Evolutionary conservation across 805 yeast genomes (phyloP).

Genomic region (Metschnikowia sp.): DNA sequence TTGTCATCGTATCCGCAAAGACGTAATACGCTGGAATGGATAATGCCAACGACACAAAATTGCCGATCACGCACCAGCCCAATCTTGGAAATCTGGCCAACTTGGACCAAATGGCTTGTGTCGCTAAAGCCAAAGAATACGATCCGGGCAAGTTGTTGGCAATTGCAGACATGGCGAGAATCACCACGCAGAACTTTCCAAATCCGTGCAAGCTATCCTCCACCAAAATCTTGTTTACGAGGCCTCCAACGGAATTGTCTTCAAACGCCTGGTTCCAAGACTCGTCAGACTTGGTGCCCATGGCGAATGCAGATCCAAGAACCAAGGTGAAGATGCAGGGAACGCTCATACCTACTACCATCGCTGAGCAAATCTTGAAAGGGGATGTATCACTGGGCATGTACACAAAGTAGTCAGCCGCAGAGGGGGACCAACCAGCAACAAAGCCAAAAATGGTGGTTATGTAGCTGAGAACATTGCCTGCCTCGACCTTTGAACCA

Average conservation of each 20-base stretch:
- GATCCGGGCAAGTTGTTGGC: slow-evolving; percentile 35
- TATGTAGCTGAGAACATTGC: slow-evolving; percentile 28
- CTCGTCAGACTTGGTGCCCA: slow-evolving; percentile 23
- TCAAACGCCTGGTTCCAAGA: slow-evolving; percentile 29
- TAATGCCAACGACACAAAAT: slow-evolving; percentile 29
- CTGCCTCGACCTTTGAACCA: slow-evolving; percentile 18
- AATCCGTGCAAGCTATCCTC: slow-evolving; percentile 28
- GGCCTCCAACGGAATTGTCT: slow-evolving; percentile 31
- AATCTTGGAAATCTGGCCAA: slow-evolving; percentile 31
- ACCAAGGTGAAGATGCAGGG: slow-evolving; percentile 29
- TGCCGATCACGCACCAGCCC: slow-evolving; percentile 34
- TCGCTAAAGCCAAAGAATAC: slow-evolving; percentile 28
- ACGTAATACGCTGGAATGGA: slow-evolving; percentile 35
- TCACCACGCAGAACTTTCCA: slow-evolving; percentile 30
- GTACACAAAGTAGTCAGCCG: slow-evolving; percentile 34
- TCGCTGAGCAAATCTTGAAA: slow-evolving; percentile 26
- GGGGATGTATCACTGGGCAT: slow-evolving; percentile 26
- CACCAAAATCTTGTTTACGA: slow-evolving; percentile 28
- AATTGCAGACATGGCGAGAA: slow-evolving; percentile 29
- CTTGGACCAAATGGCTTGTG: slow-evolving; percentile 31
- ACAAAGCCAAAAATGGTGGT: slow-evolving; percentile 30
- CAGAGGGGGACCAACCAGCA: slow-evolving; percentile 33
- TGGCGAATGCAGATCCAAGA: slow-evolving; percentile 32
- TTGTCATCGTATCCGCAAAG: slow-evolving; percentile 28
- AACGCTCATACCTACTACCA: slow-evolving; percentile 26